Evolutionary conservation across 257 asterid genomes (phyloP), one percentile per base, ranked within the genome.

Genomic region (Solanum sparsipilum): DNA sequence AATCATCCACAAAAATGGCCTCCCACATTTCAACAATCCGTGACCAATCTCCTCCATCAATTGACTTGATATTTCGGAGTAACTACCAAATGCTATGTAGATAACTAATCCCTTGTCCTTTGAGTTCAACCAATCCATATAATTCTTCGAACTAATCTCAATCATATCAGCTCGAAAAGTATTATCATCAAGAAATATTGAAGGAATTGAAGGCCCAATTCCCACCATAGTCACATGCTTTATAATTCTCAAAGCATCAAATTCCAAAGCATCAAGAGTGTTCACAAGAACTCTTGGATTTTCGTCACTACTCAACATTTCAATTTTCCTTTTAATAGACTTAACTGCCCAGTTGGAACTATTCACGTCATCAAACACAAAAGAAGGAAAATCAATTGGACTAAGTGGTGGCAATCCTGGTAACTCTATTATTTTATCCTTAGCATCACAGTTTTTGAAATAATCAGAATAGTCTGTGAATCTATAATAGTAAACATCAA

Each of bases 1-100:
- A 2, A 84, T 27, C 36, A 88, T 92, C 93, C 92, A 89, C 74
- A 91, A 48, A 67, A 91, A 91, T 70, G 93, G 90, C 13, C 58
- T 84, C 7, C 82, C 27, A 25, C 58, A 88, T 21, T 88, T 56
- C 34, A 91, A 2, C 74, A 91, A 87, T 39, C 86, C 90, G 8
- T 81, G 36, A 7, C 90, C 87, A 3, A 86, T 85, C 38, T 85
- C 90, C 36, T 85, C 91, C 63, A 90, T 44, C 36, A 86, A 71
- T 27, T 56, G 34, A 38, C 20, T 88, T 29, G 90, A 63, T 9
- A 87, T 35, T 10, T 13, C 46, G 5, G 38, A 2, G 16, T 83
- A 13, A 38, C 89, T 88, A n/a, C 91, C 90, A 39, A 88, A 88
- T 31, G 89, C 78, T 35, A 88, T 65, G 25, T 90, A 88, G 21